These are phyloP conservation scores for Cercophora sp. DNA, from an alignment of 495 filamentous ascomycete genomes.

Conservation along the genomic window DNA sequence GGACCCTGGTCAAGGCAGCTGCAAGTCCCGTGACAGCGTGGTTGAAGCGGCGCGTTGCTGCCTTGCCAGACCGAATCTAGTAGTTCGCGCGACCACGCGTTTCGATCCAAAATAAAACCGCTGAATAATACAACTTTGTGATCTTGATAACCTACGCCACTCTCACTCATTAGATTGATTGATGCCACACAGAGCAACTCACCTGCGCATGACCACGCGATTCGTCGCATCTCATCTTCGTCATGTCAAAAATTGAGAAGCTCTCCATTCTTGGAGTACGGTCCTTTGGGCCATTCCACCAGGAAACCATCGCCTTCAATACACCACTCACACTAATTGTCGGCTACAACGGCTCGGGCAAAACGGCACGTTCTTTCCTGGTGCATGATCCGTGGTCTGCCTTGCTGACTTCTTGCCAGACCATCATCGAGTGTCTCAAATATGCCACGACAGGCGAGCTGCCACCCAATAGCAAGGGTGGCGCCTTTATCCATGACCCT, in stretches of 20 bases:
- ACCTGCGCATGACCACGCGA: not conserved
- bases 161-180: too few species aligned
- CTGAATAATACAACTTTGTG: too few species aligned
- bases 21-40: not conserved
- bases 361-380: slow-evolving; percentile 59
- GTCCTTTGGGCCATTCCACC: slow-evolving; percentile 76
- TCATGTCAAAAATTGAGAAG: slow-evolving; percentile 77
- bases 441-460: slow-evolving; percentile 95
- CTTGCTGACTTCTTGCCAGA: slow-evolving; percentile 47
- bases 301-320: slow-evolving; percentile 83
- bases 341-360: slow-evolving; percentile 94
- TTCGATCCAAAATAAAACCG: too few species aligned
- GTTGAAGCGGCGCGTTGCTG: not conserved
- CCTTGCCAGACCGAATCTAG: not conserved
- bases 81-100: too few species aligned
- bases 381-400: too few species aligned
- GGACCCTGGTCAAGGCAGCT: not conserved
- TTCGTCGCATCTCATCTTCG: slow-evolving; percentile 17
- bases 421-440: slow-evolving; percentile 98
- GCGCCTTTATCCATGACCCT: slow-evolving; percentile 95
- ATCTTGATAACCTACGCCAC: too few species aligned
- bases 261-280: slow-evolving; percentile 84
- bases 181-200: too few species aligned
- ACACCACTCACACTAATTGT: slow-evolving; percentile 93
- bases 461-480: slow-evolving; percentile 88